Evolutionary conservation across 345 rosid species (phyloP), one percentile per base, ranked within the genome.

Genomic region (Citrus australasica): DNA sequence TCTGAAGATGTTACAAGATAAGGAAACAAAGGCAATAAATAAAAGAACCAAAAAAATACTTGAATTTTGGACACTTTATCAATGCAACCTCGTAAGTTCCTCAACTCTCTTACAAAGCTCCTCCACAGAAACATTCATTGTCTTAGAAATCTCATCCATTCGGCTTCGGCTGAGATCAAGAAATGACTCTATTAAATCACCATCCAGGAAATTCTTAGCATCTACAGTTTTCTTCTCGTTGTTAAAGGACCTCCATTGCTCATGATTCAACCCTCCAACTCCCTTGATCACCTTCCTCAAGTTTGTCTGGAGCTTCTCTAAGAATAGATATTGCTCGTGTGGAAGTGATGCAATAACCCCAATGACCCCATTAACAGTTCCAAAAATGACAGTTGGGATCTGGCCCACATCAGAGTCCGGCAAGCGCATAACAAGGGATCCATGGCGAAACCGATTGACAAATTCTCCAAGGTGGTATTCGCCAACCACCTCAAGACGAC

Each of bases 341-440:
- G 97, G 95, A 55, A 96, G 91, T 0, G 99, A 96, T 16, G 99
- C 98, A 72, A 96, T 90, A 40, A 94, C 97, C 59, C 97, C 99
- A 14, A 96, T 94, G 66, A 91, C 97, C 1, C 98, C 99, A 56
- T 89, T 92, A 5, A 94, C 92, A 0, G 98, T 90, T 16, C 97
- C 95, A 53, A 96, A 96, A 37, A 96, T 90, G n/a, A 89, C 84
- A 0, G 97, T 96, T 17, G 92, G 98, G 80, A 92, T 94, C 85
- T 92, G 91, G 53, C 94, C 92, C n/a, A 85, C 93, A 19, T 96
- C 97, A 0, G 97, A 94, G 83, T 94, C 98, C 13, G 97, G 97
- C 86, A 92, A 74, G 22, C 93, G 88, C 98, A 94, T 96, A 22
- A 94, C 97, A 7, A 96, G 95, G 55, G 98, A 96, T 24, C 99